phyloP scores from a whole-genome alignment of 352 stramenopile genomes.

The Pythium volutum region DNA sequence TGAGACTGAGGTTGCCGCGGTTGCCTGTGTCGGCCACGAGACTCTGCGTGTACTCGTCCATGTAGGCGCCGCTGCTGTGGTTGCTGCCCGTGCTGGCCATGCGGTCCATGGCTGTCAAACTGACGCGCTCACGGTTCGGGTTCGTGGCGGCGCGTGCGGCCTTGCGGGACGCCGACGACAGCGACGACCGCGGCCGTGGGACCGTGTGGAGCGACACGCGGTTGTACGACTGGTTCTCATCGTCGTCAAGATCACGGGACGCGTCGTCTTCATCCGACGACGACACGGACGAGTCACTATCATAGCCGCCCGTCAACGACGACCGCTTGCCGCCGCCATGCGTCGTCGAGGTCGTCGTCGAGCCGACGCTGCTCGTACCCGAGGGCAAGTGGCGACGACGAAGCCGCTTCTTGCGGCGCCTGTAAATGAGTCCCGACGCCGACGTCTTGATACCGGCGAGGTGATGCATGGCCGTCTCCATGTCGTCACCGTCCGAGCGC shows the following conservation, averaged over 20 bases:
- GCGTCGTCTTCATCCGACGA: conserved; percentile 12
- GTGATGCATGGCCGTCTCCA: conserved; percentile 67
- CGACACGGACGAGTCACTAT: conserved; percentile 17
- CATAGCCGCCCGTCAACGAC: conserved; percentile 9
- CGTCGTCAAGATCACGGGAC: neutral
- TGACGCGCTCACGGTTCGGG: conserved; percentile 8
- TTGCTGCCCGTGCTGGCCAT: conserved; percentile 32
- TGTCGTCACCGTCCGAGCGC: conserved; percentile 55
- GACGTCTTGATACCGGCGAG: conserved; percentile 63
- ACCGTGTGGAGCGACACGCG: conserved; percentile 17
- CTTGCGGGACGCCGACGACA: conserved; percentile 5
- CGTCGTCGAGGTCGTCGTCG: neutral
- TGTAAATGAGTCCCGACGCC: conserved; percentile 52
- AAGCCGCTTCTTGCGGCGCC: conserved; percentile 40
- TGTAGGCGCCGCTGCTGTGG: neutral
- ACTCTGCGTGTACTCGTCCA: conserved; percentile 38
- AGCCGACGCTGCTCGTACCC: conserved; percentile 18
- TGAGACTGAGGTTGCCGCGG: conserved; percentile 65
- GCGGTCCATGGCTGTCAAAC: conserved; percentile 9
- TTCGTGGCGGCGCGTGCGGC: neutral
- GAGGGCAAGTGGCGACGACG: conserved; percentile 13
- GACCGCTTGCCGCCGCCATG: neutral
- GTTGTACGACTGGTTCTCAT: conserved; percentile 10
- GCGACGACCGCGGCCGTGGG: conserved; percentile 2
- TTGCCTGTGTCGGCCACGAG: conserved; percentile 39